Base-by-base conservation (phyloP, 2,329 filamentous ascomycete species). In the Paecilomyces niveus region DNA sequence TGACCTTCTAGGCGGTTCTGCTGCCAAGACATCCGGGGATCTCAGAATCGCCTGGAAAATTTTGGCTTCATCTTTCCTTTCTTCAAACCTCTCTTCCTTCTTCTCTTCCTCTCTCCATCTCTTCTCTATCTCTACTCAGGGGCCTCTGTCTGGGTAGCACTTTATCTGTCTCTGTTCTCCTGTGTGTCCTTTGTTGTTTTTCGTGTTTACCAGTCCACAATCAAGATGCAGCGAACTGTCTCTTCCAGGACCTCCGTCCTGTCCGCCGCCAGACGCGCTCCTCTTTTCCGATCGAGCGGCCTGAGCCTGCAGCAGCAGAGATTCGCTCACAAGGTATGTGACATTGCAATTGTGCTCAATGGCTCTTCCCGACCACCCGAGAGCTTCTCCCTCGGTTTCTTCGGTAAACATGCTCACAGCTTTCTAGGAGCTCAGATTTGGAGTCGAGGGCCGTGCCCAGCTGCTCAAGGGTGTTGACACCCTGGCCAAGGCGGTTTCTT, bases 401-500 rank as follows among this genome's bases (percentile, higher is more conserved):
- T 8, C 35, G 11, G n/a, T 54, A 21, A 52, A 51, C 53, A 59
- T 62, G 54, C 72, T 78, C 57, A 78, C 67, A 58, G 39, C 31
- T 54, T 56, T 65, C 52, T 65, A 97, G 92, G 94, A 99, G 77
- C 85, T 99, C 75, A 97, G 96, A 82, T 99, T 99, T 67, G 94
- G 94, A 72, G 93, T 97, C 64, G 94, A 99, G 76, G 94, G 82
- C 69, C 89, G 94, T 74, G 92, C 92, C 70, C 77, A 91, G 68
- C 87, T 99, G 63, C 85, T 99, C 66, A 87, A 88, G 72, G 94
- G 94, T 85, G 92, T 97, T 65, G 94, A 99, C 77, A 97, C 94
- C 67, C 87, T 99, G 64, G 92, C 94, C 70, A 96, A 88, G 81
- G 94, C 94, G 64, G 94, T 99, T 64, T 89, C 93, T 64, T 96